A percentile compares a stretch with the other conserved stretches of the same genome.
phyloP scores from a whole-genome alignment of 2,329 filamentous ascomycete genomes.

The Fusarium anthophilum region DNA sequence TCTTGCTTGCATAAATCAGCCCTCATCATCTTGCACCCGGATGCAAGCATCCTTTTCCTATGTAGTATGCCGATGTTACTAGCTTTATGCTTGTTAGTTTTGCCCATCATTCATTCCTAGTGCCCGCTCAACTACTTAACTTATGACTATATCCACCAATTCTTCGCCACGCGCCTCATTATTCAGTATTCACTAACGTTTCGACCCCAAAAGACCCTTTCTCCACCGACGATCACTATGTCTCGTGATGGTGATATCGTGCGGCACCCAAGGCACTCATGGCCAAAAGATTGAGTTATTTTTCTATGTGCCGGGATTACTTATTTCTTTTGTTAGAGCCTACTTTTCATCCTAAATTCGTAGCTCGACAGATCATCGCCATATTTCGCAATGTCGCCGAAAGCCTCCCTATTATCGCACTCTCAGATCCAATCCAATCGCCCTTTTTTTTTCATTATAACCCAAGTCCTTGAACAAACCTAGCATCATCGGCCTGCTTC shows the following conservation, averaged over 20 bases:
- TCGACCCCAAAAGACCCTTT: constrained; percentile 7
- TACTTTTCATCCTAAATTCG: constrained; percentile 6
- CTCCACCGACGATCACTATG: constrained; percentile 33
- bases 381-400: constrained; percentile 4
- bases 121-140: background rate
- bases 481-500: constrained; percentile 80
- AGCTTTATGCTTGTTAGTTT: constrained; percentile 29
- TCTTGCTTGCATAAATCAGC: constrained; percentile 33
- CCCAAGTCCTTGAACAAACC: constrained; percentile 75
- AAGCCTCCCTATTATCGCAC: background rate
- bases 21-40: constrained; percentile 24
- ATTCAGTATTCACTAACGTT: background rate
- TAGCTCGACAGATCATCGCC: constrained; percentile 2
- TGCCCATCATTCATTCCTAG: background rate
- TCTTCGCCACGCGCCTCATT: constrained; percentile 32
- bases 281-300: constrained; percentile 8
- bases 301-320: background rate
- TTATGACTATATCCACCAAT: background rate
- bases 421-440: background rate
- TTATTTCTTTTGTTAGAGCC: constrained; percentile 8
- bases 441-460: constrained; percentile 3
- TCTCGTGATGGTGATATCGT: constrained; percentile 9
- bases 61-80: constrained; percentile 2
- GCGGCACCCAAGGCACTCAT: background rate
- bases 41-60: constrained; percentile 20